Base-by-base conservation (phyloP, 805 yeast species). In the Dipodascus geniculatus region DNA sequence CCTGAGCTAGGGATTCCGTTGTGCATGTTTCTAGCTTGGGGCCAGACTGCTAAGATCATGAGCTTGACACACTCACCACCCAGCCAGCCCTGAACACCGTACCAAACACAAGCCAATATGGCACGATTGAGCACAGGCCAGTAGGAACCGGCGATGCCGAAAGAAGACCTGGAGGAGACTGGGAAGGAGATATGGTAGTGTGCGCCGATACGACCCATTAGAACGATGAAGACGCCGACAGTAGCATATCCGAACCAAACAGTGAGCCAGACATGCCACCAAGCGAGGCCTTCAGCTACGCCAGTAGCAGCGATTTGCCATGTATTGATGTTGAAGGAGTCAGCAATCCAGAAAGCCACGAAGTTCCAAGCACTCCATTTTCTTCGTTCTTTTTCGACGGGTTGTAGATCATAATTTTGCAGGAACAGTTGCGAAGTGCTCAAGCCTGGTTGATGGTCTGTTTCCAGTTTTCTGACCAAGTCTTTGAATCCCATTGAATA, bases 281-380 rank as follows among this genome's bases (percentile, higher is more conserved):
- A 87, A 17, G 83, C 78, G 68, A 88, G 71, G 9, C 93, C 93
- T 22, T 81, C 79, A 53, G 75, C 73, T 54, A 85, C 83, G 61
- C 95, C 95, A 0, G 95, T 85, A 6, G 91, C 82, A 1, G 95
- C 96, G 61, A 88, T 87, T 72, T 85, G 89, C 88, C 91, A 87
- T 3, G 96, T 87, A 66, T 86, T 87, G 64, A 88, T 81, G 69
- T 88, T 88, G 71, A 88, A 86, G 31, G 95, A 82, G 65, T 88
- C 96, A 0, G 96, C 88, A 55, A 88, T 68, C 96, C 96, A 88
- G 61, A 86, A 85, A 58, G 78, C 80, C 14, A 85, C 81, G 65
- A 71, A 88, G 66, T 87, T 86, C 67, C 73, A 81, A 95, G 95
- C 86, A 24, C 78, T 71, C 96, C 96, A 88, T n/a, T 78, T 76